These are phyloP conservation scores for Diplodia corticola DNA, from an alignment of 2,329 filamentous ascomycete species.

Conservation along the genomic window DNA sequence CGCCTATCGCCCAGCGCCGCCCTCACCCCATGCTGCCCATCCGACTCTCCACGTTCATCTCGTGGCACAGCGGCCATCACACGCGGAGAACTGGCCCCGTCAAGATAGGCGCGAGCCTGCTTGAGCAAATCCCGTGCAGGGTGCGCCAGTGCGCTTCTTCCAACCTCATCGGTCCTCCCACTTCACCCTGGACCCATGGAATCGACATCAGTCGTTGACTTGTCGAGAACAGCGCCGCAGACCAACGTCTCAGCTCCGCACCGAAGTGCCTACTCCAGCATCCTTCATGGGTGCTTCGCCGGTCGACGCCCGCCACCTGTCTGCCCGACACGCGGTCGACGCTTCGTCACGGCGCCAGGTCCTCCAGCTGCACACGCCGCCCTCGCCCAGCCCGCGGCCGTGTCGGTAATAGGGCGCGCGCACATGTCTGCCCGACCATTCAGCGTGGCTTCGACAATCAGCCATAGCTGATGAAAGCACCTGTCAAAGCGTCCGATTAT, in stretches of 20 bases:
- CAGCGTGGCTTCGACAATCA: slow-evolving; percentile 5
- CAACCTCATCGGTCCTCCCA: neutral
- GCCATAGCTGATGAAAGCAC: neutral
- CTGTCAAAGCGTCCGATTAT: neutral
- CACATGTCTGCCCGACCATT: slow-evolving; percentile 3
- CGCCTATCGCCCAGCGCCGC: slow-evolving; percentile 7
- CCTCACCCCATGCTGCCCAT: slow-evolving; percentile 2
- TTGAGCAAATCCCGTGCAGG: neutral
- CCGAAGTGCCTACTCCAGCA: neutral
- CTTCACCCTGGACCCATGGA: neutral
- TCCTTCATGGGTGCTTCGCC: neutral
- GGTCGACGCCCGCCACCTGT: slow-evolving; percentile 2
- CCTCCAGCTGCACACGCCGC: slow-evolving; percentile 8
- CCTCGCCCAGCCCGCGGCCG: neutral
- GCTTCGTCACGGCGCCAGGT: slow-evolving; percentile 6
- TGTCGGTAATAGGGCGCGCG: neutral
- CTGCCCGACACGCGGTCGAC: slow-evolving; percentile 11
- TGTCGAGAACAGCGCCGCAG: neutral
- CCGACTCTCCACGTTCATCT: slow-evolving; percentile 12
- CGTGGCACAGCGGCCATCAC: slow-evolving; percentile 8
- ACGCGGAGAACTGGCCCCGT: neutral
- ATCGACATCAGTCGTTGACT: neutral
- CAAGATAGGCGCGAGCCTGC: slow-evolving; percentile 5
- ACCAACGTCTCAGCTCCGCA: neutral
- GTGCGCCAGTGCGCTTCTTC: neutral